Evolutionary conservation across 2,329 filamentous ascomycete species (phyloP), one percentile per base, ranked within the genome.

Genomic region (Alternaria infectoria): DNA sequence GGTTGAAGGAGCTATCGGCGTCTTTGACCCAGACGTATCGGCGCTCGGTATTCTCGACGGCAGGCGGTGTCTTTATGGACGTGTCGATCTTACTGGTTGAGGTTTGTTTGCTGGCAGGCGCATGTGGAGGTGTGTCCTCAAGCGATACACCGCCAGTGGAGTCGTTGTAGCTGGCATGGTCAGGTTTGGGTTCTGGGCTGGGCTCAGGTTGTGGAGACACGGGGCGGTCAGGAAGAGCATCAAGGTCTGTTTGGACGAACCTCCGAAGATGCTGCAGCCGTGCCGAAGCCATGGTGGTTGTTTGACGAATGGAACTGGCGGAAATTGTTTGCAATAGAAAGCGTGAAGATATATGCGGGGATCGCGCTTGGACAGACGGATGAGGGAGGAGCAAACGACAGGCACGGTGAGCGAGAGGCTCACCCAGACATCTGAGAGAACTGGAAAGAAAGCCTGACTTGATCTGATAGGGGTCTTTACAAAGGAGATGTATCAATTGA

Each of bases 241-340:
- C 58, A 6, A 79, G 30, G 46, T 79, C 71, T 25, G 59, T 32
- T 26, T 73, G 55, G 0, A 72, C 45, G 6, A 73, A 62, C 46
- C 62, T 63, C 44, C 60, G 60, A 10, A 79, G 67, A 6, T 71
- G 73, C 30, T 70, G 64, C 11, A 79, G 68, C 21, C 73, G 73
- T 12, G 66, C 66, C 8, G 66, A 51, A 23, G 67, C 57, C 76
- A 77, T 77, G 47, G 23, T 68, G 60, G 46, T 11, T n/a, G 30
- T 28, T n/a, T 46, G 59, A 47, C 17, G 45, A n/a, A 13, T 15
- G 23, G 17, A 36, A 26, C 12, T 44, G 40, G 57, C 8, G 26
- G 17, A 25, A 19, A 15, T 44, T 46, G 57, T 47, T 51, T 55
- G 57, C 10, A 21, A 46, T 10, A 13, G 50, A 26, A 21, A 57